Base-by-base conservation (phyloP, 148 eudicot species). In the Rhododendron mucronatum region DNA sequence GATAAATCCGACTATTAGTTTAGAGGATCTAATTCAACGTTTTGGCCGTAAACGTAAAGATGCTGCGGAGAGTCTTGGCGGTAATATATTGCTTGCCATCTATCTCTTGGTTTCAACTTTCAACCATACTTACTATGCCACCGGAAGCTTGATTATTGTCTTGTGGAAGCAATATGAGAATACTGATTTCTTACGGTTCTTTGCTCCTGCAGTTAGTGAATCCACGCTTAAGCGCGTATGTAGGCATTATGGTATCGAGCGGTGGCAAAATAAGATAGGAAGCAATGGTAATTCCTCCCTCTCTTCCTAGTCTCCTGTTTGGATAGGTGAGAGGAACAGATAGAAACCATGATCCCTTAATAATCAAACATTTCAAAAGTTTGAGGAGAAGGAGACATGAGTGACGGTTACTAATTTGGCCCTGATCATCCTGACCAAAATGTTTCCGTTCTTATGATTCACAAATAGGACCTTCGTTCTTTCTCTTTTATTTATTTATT, bases 191-290 rank as follows among this genome's bases (percentile, higher is more conserved):
- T 7, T 61, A 23, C 28, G 12, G 0, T 63, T 63, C 81, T 51
- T 83, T 85, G 28, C 28, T 85, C 78, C 81, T 85, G 82, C 95
- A 96, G 99, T 96, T 84, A 93, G 99, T 86, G 95, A 93, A 28
- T 92, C 99, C 37, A 96, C 96, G 26, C 89, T 96, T 94, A 96
- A 96, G 90, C 98, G 99, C 84, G 89, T 91, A 67, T 95, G 96
- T 84, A 90, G 96, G 88, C 94, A 93, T 85, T 94, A 94, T 55
- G 95, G 97, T 65, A 95, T 95, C 86, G 84, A 93, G 44, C 90
- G 98, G 21, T 95, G 98, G 98, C 95, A 93, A 48, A 92, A 95
- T 85, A 95, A 0, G 0, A 95, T 69, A 96, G 93, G 89, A 96
- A 92, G 83, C 92, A 92, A 84, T 91, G 90, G 87, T 79, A 95